phyloP scores from a whole-genome alignment of 1,139 yeast species.

The Sugiyamaella castrensis region DNA sequence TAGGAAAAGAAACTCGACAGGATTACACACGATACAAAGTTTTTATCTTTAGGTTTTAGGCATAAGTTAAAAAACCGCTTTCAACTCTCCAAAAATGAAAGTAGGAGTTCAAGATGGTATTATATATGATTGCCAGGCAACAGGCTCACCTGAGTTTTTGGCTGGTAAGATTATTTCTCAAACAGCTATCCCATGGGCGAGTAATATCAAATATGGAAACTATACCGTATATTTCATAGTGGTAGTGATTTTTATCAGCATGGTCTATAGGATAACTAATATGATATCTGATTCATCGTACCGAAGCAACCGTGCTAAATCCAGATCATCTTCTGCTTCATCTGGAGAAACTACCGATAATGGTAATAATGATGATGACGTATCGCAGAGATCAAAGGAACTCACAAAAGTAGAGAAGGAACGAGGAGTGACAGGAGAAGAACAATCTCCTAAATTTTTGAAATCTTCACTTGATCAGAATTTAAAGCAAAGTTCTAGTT shows the following conservation, averaged over 20 bases:
- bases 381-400: too few species aligned
- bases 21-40: too few species aligned
- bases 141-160: conserved; percentile 34
- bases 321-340: not conserved
- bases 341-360: not conserved
- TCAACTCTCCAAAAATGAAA: not conserved
- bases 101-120: conserved; percentile 19
- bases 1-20: too few species aligned
- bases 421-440: conserved; percentile 6
- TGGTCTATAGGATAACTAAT: conserved; percentile 44
- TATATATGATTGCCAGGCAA: conserved; percentile 21
- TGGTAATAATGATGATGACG: not conserved
- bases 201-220: conserved; percentile 44
- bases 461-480: not conserved
- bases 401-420: conserved; percentile 7
- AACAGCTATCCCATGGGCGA: conserved; percentile 42
- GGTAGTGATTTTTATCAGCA: conserved; percentile 41
- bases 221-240: conserved; percentile 48
- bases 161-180: conserved; percentile 39
- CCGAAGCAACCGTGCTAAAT: not conserved
- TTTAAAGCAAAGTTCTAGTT: not conserved
- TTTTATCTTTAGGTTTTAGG: too few species aligned
- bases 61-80: not conserved
- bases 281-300: conserved; percentile 20
- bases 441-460: not conserved